phyloP scores from a whole-genome alignment of 768 basidiomycete species.

The Filobasidium wieringae region DNA sequence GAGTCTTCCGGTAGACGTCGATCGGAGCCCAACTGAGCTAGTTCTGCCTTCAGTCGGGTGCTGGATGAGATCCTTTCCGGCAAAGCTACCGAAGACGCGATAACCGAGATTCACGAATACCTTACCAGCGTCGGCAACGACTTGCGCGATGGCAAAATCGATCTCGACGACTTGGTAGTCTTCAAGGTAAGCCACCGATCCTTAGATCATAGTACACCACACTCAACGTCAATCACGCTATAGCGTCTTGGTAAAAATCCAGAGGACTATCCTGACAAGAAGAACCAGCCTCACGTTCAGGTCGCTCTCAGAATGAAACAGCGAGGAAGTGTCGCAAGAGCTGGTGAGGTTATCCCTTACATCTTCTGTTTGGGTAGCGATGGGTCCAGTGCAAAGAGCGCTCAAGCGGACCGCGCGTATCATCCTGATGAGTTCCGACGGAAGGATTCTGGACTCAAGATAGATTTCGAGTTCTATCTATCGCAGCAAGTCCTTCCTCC shows the following conservation, averaged over 20 bases:
- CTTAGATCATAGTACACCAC: background rate
- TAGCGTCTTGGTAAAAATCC: conserved; percentile 93
- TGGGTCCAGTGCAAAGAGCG: conserved; percentile 57
- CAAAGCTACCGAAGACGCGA: conserved; percentile 74
- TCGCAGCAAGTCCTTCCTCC: conserved; percentile 86
- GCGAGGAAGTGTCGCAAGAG: conserved; percentile 63
- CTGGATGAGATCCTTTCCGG: conserved; percentile 84
- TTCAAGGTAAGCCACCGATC: conserved; percentile 56
- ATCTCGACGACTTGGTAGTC: conserved; percentile 87
- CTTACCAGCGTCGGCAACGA: conserved; percentile 62
- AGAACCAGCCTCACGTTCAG: conserved; percentile 90
- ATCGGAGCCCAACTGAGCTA: background rate
- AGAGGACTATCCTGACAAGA: conserved; percentile 90
- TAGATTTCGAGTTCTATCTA: conserved; percentile 87
- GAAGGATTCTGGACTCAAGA: conserved; percentile 53
- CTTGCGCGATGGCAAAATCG: conserved; percentile 62
- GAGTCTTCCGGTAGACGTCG: conserved; percentile 32
- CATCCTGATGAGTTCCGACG: conserved; percentile 86
- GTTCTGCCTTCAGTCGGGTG: conserved; percentile 53
- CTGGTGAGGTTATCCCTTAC: conserved; percentile 90
- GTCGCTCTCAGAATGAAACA: conserved; percentile 84
- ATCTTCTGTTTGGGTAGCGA: conserved; percentile 69
- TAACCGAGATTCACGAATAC: conserved; percentile 87
- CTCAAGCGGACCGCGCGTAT: conserved; percentile 78
- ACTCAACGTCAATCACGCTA: background rate